These are phyloP conservation scores for Colletotrichum somersetense DNA, from an alignment of 2,329 filamentous ascomycete species.

Conservation along the genomic window DNA sequence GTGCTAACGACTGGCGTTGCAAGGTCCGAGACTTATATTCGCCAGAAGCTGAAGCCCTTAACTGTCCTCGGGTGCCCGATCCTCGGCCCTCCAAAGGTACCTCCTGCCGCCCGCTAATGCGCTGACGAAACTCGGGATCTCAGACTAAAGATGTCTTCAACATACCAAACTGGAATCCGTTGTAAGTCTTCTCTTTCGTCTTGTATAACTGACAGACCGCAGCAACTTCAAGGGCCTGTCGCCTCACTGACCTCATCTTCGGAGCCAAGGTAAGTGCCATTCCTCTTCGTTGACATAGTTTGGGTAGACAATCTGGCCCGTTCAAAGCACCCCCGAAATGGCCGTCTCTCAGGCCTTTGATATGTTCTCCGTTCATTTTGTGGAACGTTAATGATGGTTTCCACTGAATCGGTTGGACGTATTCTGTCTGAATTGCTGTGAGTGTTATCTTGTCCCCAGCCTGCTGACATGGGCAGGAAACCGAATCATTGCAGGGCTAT, in stretches of 20 bases:
- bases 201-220: neutral
- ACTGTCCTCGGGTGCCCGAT: too few relatives aligned
- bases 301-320: neutral
- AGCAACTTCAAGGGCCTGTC: neutral
- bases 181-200: neutral
- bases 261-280: neutral
- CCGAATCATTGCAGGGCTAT: neutral
- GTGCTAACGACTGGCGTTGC: neutral
- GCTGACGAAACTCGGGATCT: neutral
- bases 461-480: neutral
- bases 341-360: too few relatives aligned
- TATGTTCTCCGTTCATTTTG: too few relatives aligned
- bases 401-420: too few relatives aligned
- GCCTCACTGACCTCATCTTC: neutral
- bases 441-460: neutral
- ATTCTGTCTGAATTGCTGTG: neutral
- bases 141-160: neutral
- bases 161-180: neutral
- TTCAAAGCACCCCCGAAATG: too few relatives aligned
- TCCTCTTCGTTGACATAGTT: neutral
- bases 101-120: too few relatives aligned
- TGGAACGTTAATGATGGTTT: neutral
- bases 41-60: too few relatives aligned
- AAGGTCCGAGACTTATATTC: neutral
- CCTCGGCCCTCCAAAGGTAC: neutral